Evolutionary conservation across 768 basidiomycete genomes (phyloP), one percentile per base, ranked within the genome.

Genomic region (Pleurotus pulmonarius): DNA sequence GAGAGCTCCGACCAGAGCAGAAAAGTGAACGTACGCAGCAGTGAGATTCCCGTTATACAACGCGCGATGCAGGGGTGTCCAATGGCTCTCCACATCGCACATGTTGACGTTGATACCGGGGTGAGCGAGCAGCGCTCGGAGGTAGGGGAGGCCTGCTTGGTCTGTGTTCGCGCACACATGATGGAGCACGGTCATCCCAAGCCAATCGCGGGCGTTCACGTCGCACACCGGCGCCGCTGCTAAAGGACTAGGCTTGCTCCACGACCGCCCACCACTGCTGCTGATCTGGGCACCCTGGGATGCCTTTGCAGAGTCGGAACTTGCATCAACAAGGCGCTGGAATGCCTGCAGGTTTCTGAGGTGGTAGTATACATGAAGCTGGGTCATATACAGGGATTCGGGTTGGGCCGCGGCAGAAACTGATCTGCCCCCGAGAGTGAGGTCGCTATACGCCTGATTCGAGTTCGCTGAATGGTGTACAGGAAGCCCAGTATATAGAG

Each of bases 31-130:
- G 58, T 60, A 88, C 84, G 81, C 87, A 45, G 82, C 80, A 47
- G 85, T 76, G 7, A 94, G 58, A 62, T 94, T 92, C 1, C 90
- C 92, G 38, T 76, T 69, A 66, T 94, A 97, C 62, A 95, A 69
- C 1, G 92, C 92, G 47, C 94, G 76, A 64, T 99, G 96, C 18
- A 98, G 74, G 5, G 95, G 82, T 1, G 93, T 96, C 90, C 94
- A 98, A 56, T 87, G 88, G 56, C 83, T 91, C 76, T 98, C 96
- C 53, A 68, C 68, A 69, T 99, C 96, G 41, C 75, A 73, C 5
- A 89, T 57, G 62, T 98, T 98, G 61, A 93, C 83, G 56, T 90
- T 87, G 67, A 94, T 76, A 20, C 75, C 70, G 1, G 92, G 85
- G 60, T 92, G 88, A 15, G 81, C 80, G 49, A 98, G 79, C 4